Evolutionary conservation across 2,329 filamentous ascomycete species (phyloP).

Genomic region (Diaporthe ampelina): DNA sequence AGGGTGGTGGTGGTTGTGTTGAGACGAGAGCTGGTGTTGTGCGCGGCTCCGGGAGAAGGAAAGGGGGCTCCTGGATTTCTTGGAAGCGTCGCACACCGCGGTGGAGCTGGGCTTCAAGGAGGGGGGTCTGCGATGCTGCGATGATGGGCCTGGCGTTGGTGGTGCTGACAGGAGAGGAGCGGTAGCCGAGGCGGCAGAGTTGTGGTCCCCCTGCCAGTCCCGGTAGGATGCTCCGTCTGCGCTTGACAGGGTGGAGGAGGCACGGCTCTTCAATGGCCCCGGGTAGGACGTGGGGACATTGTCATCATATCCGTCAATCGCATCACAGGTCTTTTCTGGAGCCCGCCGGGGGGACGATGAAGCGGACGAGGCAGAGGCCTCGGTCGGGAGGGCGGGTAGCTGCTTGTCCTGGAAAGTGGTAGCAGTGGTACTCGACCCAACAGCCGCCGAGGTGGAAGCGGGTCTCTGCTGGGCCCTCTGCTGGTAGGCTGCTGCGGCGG

Average conservation of each 20-base stretch:
- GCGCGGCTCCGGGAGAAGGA: constrained; percentile 34
- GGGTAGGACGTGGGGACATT: background rate
- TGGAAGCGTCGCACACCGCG: constrained; percentile 34
- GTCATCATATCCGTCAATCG: constrained; percentile 24
- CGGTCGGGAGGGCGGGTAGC: constrained; percentile 26
- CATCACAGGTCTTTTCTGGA: constrained; percentile 16
- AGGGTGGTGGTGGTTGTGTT: constrained; percentile 13
- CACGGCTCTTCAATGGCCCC: constrained; percentile 23
- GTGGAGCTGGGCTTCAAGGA: constrained; percentile 35
- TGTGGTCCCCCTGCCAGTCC: constrained; percentile 31
- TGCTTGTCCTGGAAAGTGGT: constrained; percentile 7
- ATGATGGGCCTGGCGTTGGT: constrained; percentile 19
- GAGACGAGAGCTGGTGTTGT: constrained; percentile 26
- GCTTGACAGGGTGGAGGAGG: constrained; percentile 30
- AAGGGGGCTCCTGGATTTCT: constrained; percentile 37
- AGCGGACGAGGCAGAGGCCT: constrained; percentile 6
- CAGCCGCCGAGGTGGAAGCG: constrained; percentile 6
- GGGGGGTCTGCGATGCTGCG: constrained; percentile 36
- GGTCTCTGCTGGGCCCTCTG: constrained; percentile 26
- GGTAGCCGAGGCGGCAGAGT: constrained; percentile 31
- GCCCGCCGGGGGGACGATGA: constrained; percentile 9
- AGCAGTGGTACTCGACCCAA: background rate
- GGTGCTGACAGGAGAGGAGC: constrained; percentile 32
- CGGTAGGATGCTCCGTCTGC: constrained; percentile 24
- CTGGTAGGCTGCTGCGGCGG: no score